Percentiles rank a stretch among this genome's conserved stretches.
phyloP scores from a whole-genome alignment of 2,329 filamentous ascomycete species.

The Corniculantispora saksenae region DNA sequence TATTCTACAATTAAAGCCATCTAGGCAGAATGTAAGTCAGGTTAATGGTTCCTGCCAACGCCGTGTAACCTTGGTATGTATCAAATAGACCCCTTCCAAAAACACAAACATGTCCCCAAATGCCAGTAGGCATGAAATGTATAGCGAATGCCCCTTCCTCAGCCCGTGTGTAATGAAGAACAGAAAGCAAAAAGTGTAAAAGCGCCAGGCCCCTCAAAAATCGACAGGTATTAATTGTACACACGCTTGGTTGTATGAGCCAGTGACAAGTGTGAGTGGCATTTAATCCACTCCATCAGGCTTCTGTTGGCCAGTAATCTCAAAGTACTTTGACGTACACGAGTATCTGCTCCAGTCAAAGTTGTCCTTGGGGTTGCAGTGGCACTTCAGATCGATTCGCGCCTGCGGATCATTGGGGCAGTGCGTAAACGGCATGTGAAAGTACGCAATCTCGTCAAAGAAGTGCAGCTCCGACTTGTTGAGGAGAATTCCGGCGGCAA shows the following conservation, averaged over 20 bases:
- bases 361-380: slow-evolving; percentile 94
- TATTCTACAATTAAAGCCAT: background rate
- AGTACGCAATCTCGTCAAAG: slow-evolving; percentile 98
- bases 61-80: slow-evolving; percentile 6
- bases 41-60: slow-evolving; percentile 2
- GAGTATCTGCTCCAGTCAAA: slow-evolving; percentile 99
- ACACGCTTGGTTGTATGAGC: background rate
- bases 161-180: background rate
- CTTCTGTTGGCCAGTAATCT: slow-evolving; percentile 77
- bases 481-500: slow-evolving; percentile 82
- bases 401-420: slow-evolving; percentile 89
- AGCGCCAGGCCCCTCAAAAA: slow-evolving; percentile 7
- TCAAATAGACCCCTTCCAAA: background rate
- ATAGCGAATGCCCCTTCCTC: background rate
- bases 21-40: background rate
- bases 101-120: background rate
- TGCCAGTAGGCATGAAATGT: background rate
- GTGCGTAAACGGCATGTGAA: slow-evolving; percentile 96
- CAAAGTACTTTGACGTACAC: slow-evolving; percentile 85
- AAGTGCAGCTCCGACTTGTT: slow-evolving; percentile 96
- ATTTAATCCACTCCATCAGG: slow-evolving; percentile 76
- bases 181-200: background rate
- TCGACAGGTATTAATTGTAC: background rate
- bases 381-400: slow-evolving; percentile 82
- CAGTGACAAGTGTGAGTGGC: slow-evolving; percentile 52